phyloP scores from a whole-genome alignment of 768 basidiomycete genomes.

The Leccinellum rugosiceps region DNA sequence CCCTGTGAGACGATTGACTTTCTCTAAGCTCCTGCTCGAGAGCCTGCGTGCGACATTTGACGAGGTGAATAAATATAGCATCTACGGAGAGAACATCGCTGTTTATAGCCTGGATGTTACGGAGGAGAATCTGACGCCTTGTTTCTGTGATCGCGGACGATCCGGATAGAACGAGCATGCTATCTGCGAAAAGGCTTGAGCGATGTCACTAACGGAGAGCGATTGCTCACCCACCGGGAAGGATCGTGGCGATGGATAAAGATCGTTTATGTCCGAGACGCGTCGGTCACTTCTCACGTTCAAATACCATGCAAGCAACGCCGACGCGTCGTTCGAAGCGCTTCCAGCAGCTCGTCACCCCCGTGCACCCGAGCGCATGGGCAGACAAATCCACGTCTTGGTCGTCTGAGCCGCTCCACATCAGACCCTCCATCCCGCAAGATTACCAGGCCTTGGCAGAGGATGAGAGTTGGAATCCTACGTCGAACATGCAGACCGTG shows the following conservation, averaged over 20 bases:
- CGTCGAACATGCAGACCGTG: slow-evolving; percentile 17
- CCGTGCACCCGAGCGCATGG: slow-evolving; percentile 25
- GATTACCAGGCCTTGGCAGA: slow-evolving; percentile 28
- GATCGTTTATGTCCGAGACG: neutral
- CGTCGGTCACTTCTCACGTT: neutral
- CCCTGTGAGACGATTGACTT: slow-evolving; percentile 41
- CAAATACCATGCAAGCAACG: slow-evolving; percentile 17
- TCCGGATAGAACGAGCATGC: slow-evolving; percentile 81
- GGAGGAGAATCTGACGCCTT: slow-evolving; percentile 66
- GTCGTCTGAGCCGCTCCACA: slow-evolving; percentile 24
- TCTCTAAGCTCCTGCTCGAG: slow-evolving; percentile 48
- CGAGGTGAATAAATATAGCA: slow-evolving; percentile 82
- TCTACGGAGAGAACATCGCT: slow-evolving; percentile 67
- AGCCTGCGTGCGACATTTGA: slow-evolving; percentile 53
- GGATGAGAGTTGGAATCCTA: slow-evolving; percentile 24
- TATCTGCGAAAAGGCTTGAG: slow-evolving; percentile 6
- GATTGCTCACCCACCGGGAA: slow-evolving; percentile 15
- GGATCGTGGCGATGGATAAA: slow-evolving; percentile 6
- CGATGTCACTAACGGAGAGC: neutral
- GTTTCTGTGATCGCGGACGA: slow-evolving; percentile 70
- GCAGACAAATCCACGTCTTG: slow-evolving; percentile 27
- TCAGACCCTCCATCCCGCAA: slow-evolving; percentile 21
- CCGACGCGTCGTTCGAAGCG: slow-evolving; percentile 38
- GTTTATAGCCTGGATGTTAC: slow-evolving; percentile 49
- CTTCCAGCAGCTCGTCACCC: slow-evolving; percentile 32